Evolutionary conservation across 169 alveolate species (phyloP), one percentile per base, ranked within the genome.

Genomic region (Theileria sp.): DNA sequence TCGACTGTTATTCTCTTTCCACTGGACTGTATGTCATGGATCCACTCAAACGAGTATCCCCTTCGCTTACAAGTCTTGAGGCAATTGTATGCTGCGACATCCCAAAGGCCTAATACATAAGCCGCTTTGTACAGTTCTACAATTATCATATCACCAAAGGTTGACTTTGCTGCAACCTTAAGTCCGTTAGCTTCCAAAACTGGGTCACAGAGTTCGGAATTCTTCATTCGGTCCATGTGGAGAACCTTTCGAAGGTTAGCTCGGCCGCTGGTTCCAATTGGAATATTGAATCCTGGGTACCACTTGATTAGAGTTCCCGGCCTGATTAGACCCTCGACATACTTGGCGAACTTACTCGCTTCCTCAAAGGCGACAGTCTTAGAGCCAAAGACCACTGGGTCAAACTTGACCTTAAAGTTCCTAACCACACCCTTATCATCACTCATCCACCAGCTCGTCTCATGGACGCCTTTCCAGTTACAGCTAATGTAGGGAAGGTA

Each of bases 261-360:
- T 38, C 92, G 77, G 13, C 94, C 94, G 78, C 87, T 62, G 19
- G 92, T 86, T 25, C 94, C 94, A 28, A 89, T 89, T n/a, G 94
- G 94, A 1, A 89, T 82, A 78, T 89, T 87, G 81, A 89, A 89
- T 1, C 92, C 94, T 7, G 94, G 94, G 75, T 86, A 80, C 94
- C 94, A 89, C 50, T 87, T 85, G 30, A 89, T 86, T 21, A 89
- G 81, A 34, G 73, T 61, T 15, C 86, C 90, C 12, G 90, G 90
- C 23, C 77, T 75, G 34, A 82, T 72, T 26, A 64, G 80, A 23
- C 79, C 70, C 74, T 82, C 88, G 19, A 79, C 81, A 25, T 15
- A 76, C 75, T 64, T 82, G 36, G 80, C 81, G 83, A 82, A 62
- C 36, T 49, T 58, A n/a, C 25, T 13, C 7, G 84, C 86, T 30